phyloP scores from a whole-genome alignment of 2,329 filamentous ascomycete species.

The Xylaria sp. region DNA sequence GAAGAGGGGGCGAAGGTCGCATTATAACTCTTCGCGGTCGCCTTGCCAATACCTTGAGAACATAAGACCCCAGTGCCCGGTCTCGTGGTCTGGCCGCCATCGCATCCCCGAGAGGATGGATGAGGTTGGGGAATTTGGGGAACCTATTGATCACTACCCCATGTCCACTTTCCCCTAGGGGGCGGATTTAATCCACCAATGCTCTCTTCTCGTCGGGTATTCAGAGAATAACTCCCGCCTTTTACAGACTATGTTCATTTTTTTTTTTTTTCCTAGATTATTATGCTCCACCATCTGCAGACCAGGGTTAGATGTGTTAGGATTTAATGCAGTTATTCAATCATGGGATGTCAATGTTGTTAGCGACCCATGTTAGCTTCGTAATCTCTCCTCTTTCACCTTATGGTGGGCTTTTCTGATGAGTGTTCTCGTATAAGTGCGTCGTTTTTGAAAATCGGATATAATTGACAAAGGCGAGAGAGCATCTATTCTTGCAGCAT shows the following conservation, averaged over 20 bases:
- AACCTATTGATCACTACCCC: slow-evolving; percentile 1
- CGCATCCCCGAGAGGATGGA: background rate
- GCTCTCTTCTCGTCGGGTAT: background rate
- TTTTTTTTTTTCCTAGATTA: background rate
- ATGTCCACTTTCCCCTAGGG: background rate
- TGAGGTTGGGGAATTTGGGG: slow-evolving; percentile 26
- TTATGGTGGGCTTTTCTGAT: background rate
- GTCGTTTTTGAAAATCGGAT: no score
- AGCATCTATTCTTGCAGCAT: background rate
- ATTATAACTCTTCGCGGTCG: slow-evolving; percentile 19
- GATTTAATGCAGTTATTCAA: background rate
- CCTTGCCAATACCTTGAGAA: background rate
- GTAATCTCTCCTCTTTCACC: background rate
- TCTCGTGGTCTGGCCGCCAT: slow-evolving; percentile 3
- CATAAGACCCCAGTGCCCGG: background rate
- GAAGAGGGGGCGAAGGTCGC: slow-evolving; percentile 2
- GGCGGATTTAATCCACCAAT: slow-evolving; percentile 29
- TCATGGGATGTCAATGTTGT: background rate
- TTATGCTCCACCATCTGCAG: background rate
- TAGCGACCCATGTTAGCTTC: background rate
- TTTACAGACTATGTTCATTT: background rate
- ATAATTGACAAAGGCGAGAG: no score
- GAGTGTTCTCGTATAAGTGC: background rate
- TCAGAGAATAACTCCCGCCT: background rate
- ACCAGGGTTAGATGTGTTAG: background rate